Evolutionary conservation across 1,284 basidiomycete genomes (phyloP).

Genomic region (Neotropicomus parvogracilis): DNA sequence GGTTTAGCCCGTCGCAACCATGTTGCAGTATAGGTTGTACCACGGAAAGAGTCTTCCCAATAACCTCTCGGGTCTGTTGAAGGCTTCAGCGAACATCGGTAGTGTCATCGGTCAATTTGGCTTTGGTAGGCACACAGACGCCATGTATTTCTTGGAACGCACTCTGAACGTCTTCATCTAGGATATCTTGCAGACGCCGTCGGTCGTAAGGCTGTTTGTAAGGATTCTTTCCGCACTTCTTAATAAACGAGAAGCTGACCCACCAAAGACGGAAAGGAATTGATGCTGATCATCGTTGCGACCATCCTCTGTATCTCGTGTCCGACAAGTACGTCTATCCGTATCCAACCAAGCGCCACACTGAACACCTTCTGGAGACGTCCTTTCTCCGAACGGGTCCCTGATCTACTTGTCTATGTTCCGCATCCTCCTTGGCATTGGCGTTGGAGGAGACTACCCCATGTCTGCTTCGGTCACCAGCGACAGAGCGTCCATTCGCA

Average conservation of each 20-base stretch:
- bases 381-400: slow-evolving; percentile 42
- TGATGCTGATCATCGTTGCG: slow-evolving; percentile 74
- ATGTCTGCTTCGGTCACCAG: slow-evolving; percentile 69
- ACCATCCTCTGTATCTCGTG: slow-evolving; percentile 57
- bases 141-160: slow-evolving; percentile 15
- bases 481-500: slow-evolving; percentile 67
- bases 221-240: slow-evolving; percentile 19
- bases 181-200: slow-evolving; percentile 62
- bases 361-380: slow-evolving; percentile 24
- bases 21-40: slow-evolving; percentile 74
- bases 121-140: slow-evolving; percentile 44
- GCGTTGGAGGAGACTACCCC: slow-evolving; percentile 82
- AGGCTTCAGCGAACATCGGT: slow-evolving; percentile 70
- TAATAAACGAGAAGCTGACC: slow-evolving; percentile 10
- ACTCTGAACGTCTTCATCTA: slow-evolving; percentile 3
- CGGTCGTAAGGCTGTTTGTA: slow-evolving; percentile 64
- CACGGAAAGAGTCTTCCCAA: slow-evolving; percentile 50
- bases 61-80: slow-evolving; percentile 60
- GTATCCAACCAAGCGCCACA: not conserved
- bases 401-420: slow-evolving; percentile 63
- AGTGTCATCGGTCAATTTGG: slow-evolving; percentile 71
- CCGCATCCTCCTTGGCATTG: slow-evolving; percentile 70
- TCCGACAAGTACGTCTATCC: slow-evolving; percentile 40
- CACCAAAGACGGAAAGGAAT: slow-evolving; percentile 63
- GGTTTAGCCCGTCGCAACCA: slow-evolving; percentile 62